Evolutionary conservation across 2,329 filamentous ascomycete species (phyloP).

Genomic region (Fusarium oxysporum): DNA sequence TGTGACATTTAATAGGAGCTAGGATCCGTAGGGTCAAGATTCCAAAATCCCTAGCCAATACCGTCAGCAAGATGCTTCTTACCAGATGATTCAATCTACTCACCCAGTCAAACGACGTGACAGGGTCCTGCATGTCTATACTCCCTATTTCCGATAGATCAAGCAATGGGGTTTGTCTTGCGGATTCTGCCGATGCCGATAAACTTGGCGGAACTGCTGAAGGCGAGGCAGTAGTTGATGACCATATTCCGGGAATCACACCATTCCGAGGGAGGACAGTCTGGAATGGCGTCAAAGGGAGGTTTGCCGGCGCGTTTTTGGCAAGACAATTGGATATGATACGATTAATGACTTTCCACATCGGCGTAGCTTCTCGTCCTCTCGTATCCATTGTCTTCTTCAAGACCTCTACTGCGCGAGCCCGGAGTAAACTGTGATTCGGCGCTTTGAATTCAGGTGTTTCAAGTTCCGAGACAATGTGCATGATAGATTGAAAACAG

Average conservation of each 20-base stretch:
- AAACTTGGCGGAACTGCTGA: not conserved
- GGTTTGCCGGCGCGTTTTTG: not conserved
- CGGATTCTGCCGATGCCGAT: not conserved
- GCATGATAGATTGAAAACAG: not conserved
- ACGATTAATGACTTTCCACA: not conserved
- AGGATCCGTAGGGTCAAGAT: not conserved
- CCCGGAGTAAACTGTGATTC: not conserved
- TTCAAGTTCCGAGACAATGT: not conserved
- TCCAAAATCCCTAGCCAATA: not conserved
- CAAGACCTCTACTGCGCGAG: not conserved
- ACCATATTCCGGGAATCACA: not conserved
- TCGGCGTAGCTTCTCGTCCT: not conserved
- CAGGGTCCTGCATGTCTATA: not conserved
- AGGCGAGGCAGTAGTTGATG: not conserved
- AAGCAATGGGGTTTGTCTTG: not conserved
- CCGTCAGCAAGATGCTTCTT: not conserved
- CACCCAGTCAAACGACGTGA: not conserved
- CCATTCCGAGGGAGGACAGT: not conserved
- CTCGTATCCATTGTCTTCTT: not conserved
- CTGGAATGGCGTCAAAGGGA: not conserved
- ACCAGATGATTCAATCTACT: not conserved
- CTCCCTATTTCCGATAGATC: not conserved
- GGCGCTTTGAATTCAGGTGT: not conserved
- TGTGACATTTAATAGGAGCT: too few relatives aligned
- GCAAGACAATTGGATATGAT: not conserved